phyloP scores from a whole-genome alignment of 2,329 filamentous ascomycete genomes.

The Colletotrichum camelliae region DNA sequence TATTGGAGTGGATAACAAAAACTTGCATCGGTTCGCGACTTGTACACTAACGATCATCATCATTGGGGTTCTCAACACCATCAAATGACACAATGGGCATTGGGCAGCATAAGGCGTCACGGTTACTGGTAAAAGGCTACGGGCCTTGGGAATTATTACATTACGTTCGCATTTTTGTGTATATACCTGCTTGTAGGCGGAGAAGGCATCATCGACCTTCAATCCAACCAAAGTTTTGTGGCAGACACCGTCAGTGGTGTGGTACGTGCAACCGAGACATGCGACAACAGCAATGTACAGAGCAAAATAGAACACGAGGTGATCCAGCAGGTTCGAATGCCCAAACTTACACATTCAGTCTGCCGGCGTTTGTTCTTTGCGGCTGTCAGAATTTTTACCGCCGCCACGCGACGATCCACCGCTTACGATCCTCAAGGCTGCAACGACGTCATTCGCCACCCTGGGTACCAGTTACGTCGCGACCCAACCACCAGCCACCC shows the following conservation, averaged over 20 bases:
- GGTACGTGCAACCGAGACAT: not conserved
- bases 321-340: not conserved
- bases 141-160: not conserved
- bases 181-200: constrained; percentile 4
- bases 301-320: not conserved
- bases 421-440: not conserved
- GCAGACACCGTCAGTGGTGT: not conserved
- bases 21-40: constrained; percentile 18
- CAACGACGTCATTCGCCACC: constrained; percentile 20
- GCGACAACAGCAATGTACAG: not conserved
- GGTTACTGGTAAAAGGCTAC: not conserved
- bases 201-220: not conserved
- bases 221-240: constrained; percentile 4
- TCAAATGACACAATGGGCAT: constrained; percentile 16
- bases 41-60: constrained; percentile 20
- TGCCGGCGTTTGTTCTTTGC: not conserved
- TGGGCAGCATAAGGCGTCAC: constrained; percentile 18
- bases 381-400: not conserved
- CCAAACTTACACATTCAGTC: not conserved
- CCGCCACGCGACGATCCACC: not conserved
- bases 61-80: constrained; percentile 16
- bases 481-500: not conserved
- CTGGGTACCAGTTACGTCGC: not conserved
- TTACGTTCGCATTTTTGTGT: constrained; percentile 8
- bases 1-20: constrained; percentile 21